Base-by-base conservation (phyloP, 495 filamentous ascomycete species). In the Pyronema omphalodes region DNA sequence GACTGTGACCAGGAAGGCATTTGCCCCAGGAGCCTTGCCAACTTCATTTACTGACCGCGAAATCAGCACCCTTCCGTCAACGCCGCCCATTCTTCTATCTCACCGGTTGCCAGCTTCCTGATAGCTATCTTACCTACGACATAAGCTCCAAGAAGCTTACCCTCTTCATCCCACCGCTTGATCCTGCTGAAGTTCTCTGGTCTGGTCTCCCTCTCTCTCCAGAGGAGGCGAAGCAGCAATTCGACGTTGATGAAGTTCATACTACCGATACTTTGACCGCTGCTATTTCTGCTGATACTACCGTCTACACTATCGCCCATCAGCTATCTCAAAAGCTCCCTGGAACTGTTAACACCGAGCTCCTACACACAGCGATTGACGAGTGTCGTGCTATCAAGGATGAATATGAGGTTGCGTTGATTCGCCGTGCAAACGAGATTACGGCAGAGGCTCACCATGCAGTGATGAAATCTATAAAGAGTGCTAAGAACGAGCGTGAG, bases 51-150 rank as follows among this genome's bases (percentile, higher is more conserved):
- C 48, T 51, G 12, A 51, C 23, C 11, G 15, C 11, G 15, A 41
- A 41, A 12, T 17, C 39, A 56, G 54, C 53, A 33, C 50, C 53
- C 18, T 47, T 50, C 59, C 83, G 84, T 58, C 93, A 99, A 69
- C 83, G 88, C 60, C 82, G 93, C 50, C 80, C 77, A 61, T 96
- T 99, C 73, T 94, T 83, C 77, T 96, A 99, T 69, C 73, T 99
- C 23, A 86, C 86, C 12, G 93, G 93, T 60, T 93, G 86, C 66
- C 70, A 78, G 33, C 72, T 88, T 18, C 79, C 86, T 48, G 88
- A 96, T 68, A 83, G 81, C 61, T 82, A 79, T 66, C 73, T 88
- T 51, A 76, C 83, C 52, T 93, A 96, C 73, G 78, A 91, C 58
- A 78, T 93, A 46, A 69, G 73, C 44, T 73, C 73, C 17, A 72